Evolutionary conservation across 2,329 filamentous ascomycete genomes (phyloP).

Genomic region (Penicillium sumatraense): DNA sequence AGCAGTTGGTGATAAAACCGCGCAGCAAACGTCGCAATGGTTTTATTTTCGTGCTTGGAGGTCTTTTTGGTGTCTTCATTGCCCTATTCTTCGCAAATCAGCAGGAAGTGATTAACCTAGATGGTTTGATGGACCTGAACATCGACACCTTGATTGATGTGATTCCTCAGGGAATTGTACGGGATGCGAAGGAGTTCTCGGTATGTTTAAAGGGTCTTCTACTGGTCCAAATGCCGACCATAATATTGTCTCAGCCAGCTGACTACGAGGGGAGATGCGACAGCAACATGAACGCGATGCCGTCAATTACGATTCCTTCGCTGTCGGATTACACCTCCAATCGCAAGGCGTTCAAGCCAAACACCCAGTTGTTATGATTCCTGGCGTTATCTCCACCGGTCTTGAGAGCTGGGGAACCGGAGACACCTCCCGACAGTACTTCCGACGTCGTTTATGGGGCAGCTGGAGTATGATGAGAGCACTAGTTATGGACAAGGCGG

Average conservation of each 20-base stretch:
- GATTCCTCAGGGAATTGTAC: constrained; percentile 81
- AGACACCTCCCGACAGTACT: constrained; percentile 83
- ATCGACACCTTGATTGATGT: constrained; percentile 87
- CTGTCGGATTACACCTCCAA: constrained; percentile 81
- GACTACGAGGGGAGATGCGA: constrained; percentile 6
- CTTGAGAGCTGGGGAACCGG: constrained; percentile 96
- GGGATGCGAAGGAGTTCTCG: constrained; percentile 83
- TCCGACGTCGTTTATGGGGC: constrained; percentile 92
- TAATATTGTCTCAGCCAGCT: constrained; percentile 9
- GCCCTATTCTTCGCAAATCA: constrained; percentile 88
- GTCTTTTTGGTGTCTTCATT: constrained; percentile 84
- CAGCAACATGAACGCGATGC: constrained; percentile 83
- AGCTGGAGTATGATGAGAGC: constrained; percentile 99
- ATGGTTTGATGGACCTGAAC: constrained; percentile 71
- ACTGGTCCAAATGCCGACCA: background rate
- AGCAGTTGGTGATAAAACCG: constrained; percentile 42
- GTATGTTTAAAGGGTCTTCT: constrained; percentile 54
- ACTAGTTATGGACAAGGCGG: constrained; percentile 86
- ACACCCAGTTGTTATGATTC: constrained; percentile 95
- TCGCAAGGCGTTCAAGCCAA: constrained; percentile 79
- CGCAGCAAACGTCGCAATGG: constrained; percentile 73
- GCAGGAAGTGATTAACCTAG: constrained; percentile 87
- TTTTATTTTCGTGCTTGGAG: constrained; percentile 84
- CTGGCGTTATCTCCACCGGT: constrained; percentile 95
- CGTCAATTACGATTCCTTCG: constrained; percentile 91